phyloP scores from a whole-genome alignment of 2,329 filamentous ascomycete genomes.

The Microdochium nivale region DNA sequence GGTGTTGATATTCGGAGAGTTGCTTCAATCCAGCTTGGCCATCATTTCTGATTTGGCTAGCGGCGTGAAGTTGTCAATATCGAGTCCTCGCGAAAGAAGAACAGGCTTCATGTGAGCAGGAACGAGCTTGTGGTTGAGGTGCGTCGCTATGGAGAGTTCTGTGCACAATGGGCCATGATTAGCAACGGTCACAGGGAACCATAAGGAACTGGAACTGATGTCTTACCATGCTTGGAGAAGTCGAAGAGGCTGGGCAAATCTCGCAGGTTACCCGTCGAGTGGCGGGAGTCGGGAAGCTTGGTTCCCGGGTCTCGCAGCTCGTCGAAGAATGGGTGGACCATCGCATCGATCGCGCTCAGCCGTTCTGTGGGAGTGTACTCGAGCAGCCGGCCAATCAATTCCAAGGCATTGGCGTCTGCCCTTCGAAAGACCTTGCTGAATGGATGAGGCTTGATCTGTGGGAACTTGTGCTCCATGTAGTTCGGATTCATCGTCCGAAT shows the following conservation, averaged over 20 bases:
- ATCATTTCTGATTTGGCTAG: slow-evolving; percentile 95
- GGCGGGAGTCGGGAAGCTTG: slow-evolving; percentile 86
- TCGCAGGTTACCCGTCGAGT: slow-evolving; percentile 68
- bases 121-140: slow-evolving; percentile 81
- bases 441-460: slow-evolving; percentile 97
- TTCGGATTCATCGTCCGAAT: slow-evolving; percentile 99
- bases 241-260: slow-evolving; percentile 87
- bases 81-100: slow-evolving; percentile 69
- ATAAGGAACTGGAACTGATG: slow-evolving; percentile 8
- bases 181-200: slow-evolving; percentile 9
- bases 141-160: slow-evolving; percentile 95
- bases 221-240: slow-evolving; percentile 88
- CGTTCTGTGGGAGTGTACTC: slow-evolving; percentile 98
- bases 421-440: slow-evolving; percentile 99
- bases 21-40: slow-evolving; percentile 83
- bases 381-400: slow-evolving; percentile 84
- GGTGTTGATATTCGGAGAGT: neutral
- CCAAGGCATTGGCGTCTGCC: slow-evolving; percentile 86
- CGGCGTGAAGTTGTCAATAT: slow-evolving; percentile 89
- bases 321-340: slow-evolving; percentile 98
- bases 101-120: slow-evolving; percentile 71
- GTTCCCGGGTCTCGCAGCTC: slow-evolving; percentile 89
- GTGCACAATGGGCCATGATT: slow-evolving; percentile 7
- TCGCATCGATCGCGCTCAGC: slow-evolving; percentile 85
- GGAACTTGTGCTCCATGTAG: slow-evolving; percentile 99